Base-by-base conservation (phyloP, 805 yeast species). In the Cyberlindnera veronae region DNA sequence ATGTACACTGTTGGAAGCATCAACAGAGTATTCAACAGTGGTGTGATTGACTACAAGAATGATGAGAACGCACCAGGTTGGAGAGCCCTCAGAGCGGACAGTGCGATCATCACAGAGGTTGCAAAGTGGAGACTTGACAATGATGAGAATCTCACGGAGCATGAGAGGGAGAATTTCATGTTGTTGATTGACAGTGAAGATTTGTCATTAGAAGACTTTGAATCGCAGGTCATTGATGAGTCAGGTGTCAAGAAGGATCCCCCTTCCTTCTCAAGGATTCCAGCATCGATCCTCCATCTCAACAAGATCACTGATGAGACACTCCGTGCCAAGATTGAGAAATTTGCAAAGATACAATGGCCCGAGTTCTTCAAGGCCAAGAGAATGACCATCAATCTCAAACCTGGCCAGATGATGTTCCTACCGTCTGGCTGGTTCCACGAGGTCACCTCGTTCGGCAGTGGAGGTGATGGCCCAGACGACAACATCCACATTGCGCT, bases 381-480 rank as follows among this genome's bases (percentile, higher is more conserved):
- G 15, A 66, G 68, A 33, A 53, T 71, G 13, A 64, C 69, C 14
- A 77, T 78, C 2, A 64, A 71, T 54, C 48, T 84, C 20, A 54
- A 69, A 21, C 79, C 81, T 0, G 88, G 88, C 0, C 78, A 82
- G 35, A 76, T 81, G 80, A 57, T 84, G 17, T 84, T 75, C 54
- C 56, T 84, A 19, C 91, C 91, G 1, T 74, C 84, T 1, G 89
- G 91, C 3, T 84, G 90, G 90, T 84, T 84, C 53, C 91, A 84
- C 56, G 91, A 84, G 57, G 91, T 84, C 2, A 74, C 85, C 1
- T 79, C 86, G 9, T 80, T 67, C 56, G 81, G 81, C 3, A 57
- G 55, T 7, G 50, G 44, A 3, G 47, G 41, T 4, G 45, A 50
- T 11, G 29, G 15, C 2, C 17, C 35, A 9, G 50, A 41, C 3